Percentiles rank a stretch among this genome's conserved stretches.
phyloP scores from a whole-genome alignment of 805 yeast species.

The Jamesozyma jinghongensis region DNA sequence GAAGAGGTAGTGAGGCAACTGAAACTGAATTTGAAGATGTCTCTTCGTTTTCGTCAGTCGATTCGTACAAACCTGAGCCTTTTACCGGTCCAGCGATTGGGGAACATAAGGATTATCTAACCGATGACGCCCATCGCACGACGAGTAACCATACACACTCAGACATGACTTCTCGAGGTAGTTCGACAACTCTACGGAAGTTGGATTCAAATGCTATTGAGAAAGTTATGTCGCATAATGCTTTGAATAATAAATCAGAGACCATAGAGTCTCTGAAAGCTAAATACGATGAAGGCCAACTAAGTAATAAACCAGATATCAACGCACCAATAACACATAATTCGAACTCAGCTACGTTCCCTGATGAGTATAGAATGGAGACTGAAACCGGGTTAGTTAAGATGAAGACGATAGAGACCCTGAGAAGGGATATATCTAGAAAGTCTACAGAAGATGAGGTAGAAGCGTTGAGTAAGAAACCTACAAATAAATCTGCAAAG shows the following conservation, averaged over 20 bases:
- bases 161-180: slow-evolving; percentile 5
- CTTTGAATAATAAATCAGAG: slow-evolving; percentile 17
- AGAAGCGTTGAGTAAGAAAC: not conserved
- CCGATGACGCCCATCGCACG: not conserved
- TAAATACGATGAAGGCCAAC: slow-evolving; percentile 10
- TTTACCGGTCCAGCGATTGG: slow-evolving; percentile 9
- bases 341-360: slow-evolving; percentile 34
- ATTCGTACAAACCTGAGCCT: slow-evolving; percentile 21
- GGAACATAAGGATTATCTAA: not conserved
- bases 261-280: slow-evolving; percentile 11
- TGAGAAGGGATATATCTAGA: slow-evolving; percentile 37
- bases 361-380: slow-evolving; percentile 60
- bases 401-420: slow-evolving; percentile 41
- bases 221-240: slow-evolving; percentile 18
- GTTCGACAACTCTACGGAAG: slow-evolving; percentile 12
- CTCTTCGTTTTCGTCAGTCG: slow-evolving; percentile 23
- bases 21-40: slow-evolving; percentile 20
- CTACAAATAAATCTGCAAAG: not conserved
- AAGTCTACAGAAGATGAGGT: slow-evolving; percentile 6
- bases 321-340: slow-evolving; percentile 15
- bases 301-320: slow-evolving; percentile 15
- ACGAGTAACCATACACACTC: too few species aligned
- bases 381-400: slow-evolving; percentile 60
- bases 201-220: slow-evolving; percentile 15
- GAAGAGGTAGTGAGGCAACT: slow-evolving; percentile 1